Conservation (phyloP, 768 basidiomycete species). For the Mycena albidolilacea region DNA sequence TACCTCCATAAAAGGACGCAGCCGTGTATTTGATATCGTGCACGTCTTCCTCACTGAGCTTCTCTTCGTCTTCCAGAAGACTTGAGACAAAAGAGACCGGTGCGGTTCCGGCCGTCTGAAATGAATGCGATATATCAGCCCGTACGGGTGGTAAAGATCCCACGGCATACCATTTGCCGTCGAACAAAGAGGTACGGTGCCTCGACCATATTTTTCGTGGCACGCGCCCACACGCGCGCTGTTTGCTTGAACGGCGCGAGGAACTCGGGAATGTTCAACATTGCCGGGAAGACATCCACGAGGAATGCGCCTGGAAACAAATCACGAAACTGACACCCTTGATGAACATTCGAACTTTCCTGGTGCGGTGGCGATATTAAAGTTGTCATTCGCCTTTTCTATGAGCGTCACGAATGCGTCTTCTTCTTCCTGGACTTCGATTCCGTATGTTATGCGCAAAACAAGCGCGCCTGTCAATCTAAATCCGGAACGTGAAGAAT, state of each 20-base stretch:
- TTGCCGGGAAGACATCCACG: slow-evolving; percentile 58
- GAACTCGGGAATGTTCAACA: slow-evolving; percentile 69
- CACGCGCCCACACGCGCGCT: slow-evolving; percentile 58
- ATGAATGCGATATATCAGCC: slow-evolving; percentile 4
- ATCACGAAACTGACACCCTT: background rate
- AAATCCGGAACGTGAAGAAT: slow-evolving; percentile 13
- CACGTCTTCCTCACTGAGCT: slow-evolving; percentile 50
- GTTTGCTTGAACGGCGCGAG: slow-evolving; percentile 65
- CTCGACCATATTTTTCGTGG: slow-evolving; percentile 56
- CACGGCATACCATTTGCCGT: slow-evolving; percentile 60
- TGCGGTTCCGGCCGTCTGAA: slow-evolving; percentile 58
- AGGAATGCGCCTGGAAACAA: slow-evolving; percentile 49
- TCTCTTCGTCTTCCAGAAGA: slow-evolving; percentile 54
- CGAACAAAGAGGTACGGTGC: slow-evolving; percentile 61
- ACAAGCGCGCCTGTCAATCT: slow-evolving; percentile 70
- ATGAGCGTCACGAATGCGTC: slow-evolving; percentile 69
- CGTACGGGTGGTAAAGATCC: background rate
- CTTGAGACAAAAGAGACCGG: slow-evolving; percentile 61
- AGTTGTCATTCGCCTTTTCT: slow-evolving; percentile 66
- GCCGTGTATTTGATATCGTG: slow-evolving; percentile 60
- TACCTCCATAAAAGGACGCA: slow-evolving; percentile 63
- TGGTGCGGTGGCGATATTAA: slow-evolving; percentile 63
- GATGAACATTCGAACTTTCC: slow-evolving; percentile 53
- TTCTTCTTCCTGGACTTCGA: slow-evolving; percentile 65
- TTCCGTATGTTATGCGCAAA: slow-evolving; percentile 68